A percentile compares a stretch with the other conserved stretches of the same genome.
phyloP scores from a whole-genome alignment of 2,329 filamentous ascomycete genomes.

The Ophiostoma sp. region DNA sequence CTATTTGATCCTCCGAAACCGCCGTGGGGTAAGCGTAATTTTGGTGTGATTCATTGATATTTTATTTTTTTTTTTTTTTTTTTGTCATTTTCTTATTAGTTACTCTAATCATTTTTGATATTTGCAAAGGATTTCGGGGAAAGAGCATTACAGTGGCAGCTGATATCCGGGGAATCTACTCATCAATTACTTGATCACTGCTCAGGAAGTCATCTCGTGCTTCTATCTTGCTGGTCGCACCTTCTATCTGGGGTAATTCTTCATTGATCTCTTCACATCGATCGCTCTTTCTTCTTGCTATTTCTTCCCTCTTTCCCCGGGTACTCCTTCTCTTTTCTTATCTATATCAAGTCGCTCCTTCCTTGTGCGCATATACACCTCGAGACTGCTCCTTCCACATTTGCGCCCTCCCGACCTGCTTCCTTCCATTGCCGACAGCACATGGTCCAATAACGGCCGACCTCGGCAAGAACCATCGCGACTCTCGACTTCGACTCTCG shows the following conservation, averaged over 20 bases:
- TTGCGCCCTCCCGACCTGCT: background rate
- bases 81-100: background rate
- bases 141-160: background rate
- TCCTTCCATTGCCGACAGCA: background rate
- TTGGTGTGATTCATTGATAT: background rate
- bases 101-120: background rate
- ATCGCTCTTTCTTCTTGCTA: background rate
- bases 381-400: background rate
- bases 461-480: background rate
- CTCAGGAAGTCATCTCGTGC: background rate
- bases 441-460: background rate
- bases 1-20: constrained; percentile 21
- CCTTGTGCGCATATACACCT: background rate
- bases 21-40: constrained; percentile 19
- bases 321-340: background rate
- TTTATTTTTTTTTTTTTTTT: too few relatives aligned
- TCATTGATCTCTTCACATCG: background rate
- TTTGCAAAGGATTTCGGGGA: background rate
- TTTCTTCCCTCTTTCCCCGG: background rate
- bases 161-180: constrained; percentile 11
- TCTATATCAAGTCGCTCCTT: background rate
- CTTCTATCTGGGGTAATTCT: constrained; percentile 17
- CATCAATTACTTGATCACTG: background rate
- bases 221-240: background rate
- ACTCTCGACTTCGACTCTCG: background rate